Evolutionary conservation across 1,284 basidiomycete genomes (phyloP).

Genomic region (Cryptococcus jaspeensis): DNA sequence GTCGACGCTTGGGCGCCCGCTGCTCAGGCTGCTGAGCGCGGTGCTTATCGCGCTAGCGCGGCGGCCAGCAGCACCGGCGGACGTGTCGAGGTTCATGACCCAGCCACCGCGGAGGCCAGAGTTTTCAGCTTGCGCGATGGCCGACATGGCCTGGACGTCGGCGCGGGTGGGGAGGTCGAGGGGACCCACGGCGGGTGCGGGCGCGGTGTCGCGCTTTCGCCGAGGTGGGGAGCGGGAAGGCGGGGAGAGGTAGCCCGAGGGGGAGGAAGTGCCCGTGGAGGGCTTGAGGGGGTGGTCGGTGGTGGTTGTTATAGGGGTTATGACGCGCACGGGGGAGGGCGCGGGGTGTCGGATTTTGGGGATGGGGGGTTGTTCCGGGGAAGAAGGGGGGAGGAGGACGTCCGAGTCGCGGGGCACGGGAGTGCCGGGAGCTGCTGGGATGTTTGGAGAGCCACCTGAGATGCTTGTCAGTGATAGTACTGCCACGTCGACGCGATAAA

Average conservation of each 20-base stretch:
- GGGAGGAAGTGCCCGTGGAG: not conserved
- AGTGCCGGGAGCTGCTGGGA: conserved; percentile 30
- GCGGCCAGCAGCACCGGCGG: conserved; percentile 22
- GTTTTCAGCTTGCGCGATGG: conserved; percentile 47
- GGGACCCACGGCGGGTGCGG: conserved; percentile 35
- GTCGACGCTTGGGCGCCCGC: conserved; percentile 17
- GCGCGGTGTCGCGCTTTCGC: conserved; percentile 13
- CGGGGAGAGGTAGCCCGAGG: conserved; percentile 42
- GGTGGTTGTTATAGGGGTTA: conserved; percentile 32
- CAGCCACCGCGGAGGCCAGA: conserved; percentile 50
- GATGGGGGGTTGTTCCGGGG: conserved; percentile 32
- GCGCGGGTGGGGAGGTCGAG: conserved; percentile 52
- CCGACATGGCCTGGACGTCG: conserved; percentile 51
- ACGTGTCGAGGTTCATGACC: conserved; percentile 49
- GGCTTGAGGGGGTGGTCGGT: conserved; percentile 37
- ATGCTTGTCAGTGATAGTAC: conserved; percentile 2
- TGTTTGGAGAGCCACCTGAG: conserved; percentile 30
- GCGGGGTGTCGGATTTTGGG: conserved; percentile 29
- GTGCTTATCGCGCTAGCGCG: conserved; percentile 6
- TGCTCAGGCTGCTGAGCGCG: conserved; percentile 7
- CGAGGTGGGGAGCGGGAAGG: conserved; percentile 33
- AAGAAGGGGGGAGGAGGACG: conserved; percentile 42
- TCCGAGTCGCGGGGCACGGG: conserved; percentile 40
- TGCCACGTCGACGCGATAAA: not conserved
- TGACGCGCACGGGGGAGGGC: conserved; percentile 35